phyloP scores from a whole-genome alignment of 2,329 filamentous ascomycete genomes.

The Blumeria hordei region DNA sequence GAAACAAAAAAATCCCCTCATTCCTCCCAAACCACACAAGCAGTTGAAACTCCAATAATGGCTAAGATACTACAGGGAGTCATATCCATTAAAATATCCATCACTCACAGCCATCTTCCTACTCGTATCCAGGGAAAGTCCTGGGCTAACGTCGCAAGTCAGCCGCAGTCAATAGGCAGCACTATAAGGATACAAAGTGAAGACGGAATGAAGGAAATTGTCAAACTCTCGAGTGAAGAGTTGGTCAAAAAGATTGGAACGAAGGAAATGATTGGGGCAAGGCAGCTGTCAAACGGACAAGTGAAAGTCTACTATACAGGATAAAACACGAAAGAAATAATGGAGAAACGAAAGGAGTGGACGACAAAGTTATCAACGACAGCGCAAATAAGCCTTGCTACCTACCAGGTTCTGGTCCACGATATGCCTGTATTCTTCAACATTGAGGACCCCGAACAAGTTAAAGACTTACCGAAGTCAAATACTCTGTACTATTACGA shows the following conservation, averaged over 20 bases:
- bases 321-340: background rate
- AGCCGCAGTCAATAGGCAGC: background rate
- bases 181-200: background rate
- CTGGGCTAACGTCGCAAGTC: background rate
- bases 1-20: background rate
- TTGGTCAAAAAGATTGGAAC: background rate
- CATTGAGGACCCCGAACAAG: background rate
- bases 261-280: background rate
- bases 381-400: background rate
- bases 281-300: background rate
- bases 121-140: background rate
- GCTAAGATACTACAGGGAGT: background rate
- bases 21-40: background rate
- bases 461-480: background rate
- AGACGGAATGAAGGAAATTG: background rate
- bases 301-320: background rate
- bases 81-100: background rate
- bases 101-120: background rate
- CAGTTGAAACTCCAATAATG: background rate
- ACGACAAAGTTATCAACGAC: background rate
- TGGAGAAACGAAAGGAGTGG: background rate
- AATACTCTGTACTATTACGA: background rate
- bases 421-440: background rate
- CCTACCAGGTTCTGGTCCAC: background rate
- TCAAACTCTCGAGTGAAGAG: background rate